Percentiles rank a stretch among this genome's conserved stretches.
These are phyloP conservation scores for Boletus insuetus DNA, from an alignment of 768 basidiomycete species.

Conservation along the genomic window DNA sequence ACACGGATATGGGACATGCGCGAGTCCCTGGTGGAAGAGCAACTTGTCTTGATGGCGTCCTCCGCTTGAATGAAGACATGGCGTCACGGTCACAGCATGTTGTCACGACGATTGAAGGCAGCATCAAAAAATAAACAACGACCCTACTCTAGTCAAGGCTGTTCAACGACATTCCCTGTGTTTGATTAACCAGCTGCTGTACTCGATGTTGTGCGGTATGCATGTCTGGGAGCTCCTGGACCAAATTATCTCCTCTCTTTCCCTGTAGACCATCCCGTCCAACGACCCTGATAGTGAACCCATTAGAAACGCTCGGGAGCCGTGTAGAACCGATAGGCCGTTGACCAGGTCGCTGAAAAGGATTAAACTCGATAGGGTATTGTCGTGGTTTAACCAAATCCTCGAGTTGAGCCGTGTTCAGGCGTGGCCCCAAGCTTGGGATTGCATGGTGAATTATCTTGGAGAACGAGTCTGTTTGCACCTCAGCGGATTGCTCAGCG, in stretches of 20 bases:
- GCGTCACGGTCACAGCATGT: constrained; percentile 13
- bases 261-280: constrained; percentile 15
- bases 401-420: constrained; percentile 21
- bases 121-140: not conserved
- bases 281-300: constrained; percentile 29
- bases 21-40: constrained; percentile 52
- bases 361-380: constrained; percentile 32
- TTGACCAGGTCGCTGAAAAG: constrained; percentile 35
- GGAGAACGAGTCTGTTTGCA: constrained; percentile 28
- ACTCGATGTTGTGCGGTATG: constrained; percentile 1
- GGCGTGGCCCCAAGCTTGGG: constrained; percentile 22
- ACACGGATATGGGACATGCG: constrained; percentile 51
- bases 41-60: constrained; percentile 43
- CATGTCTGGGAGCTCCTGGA: not conserved
- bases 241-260: not conserved
- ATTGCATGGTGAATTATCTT: constrained; percentile 29
- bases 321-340: constrained; percentile 24
- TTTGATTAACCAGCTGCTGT: constrained; percentile 13
- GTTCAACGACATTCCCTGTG: constrained; percentile 23
- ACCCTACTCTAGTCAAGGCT: constrained; percentile 22
- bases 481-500: constrained; percentile 36
- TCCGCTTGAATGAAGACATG: constrained; percentile 85
- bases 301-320: constrained; percentile 32
- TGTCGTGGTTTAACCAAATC: constrained; percentile 25
- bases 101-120: constrained; percentile 3